Conservation (phyloP, 2,329 filamentous ascomycete genomes). For the Penicillium sp. region DNA sequence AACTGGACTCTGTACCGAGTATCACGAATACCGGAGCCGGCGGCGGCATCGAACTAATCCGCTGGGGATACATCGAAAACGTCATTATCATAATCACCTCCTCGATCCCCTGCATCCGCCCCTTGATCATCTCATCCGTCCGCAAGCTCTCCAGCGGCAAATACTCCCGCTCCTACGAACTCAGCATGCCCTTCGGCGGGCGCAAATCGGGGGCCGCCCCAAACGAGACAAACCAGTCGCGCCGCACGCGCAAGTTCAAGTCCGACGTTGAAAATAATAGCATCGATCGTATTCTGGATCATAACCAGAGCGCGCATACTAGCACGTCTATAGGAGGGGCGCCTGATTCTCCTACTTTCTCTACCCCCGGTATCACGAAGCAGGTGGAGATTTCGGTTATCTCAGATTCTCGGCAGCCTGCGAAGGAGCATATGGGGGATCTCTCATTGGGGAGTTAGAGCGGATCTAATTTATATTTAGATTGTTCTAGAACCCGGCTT, state of each 20-base stretch:
- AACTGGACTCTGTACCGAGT: constrained; percentile 26
- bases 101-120: constrained; percentile 33
- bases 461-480: not conserved
- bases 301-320: constrained; percentile 11
- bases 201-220: constrained; percentile 13
- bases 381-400: constrained; percentile 30
- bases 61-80: constrained; percentile 34
- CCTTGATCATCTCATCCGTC: constrained; percentile 32
- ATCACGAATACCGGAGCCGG: constrained; percentile 29
- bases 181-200: constrained; percentile 25
- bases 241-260: constrained; percentile 13
- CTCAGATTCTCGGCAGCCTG: constrained; percentile 4
- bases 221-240: constrained; percentile 21
- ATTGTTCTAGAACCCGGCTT: not conserved
- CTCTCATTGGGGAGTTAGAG: not conserved
- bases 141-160: constrained; percentile 31
- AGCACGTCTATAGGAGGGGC: constrained; percentile 13
- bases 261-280: constrained; percentile 24
- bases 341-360: constrained; percentile 9
- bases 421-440: not conserved
- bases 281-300: constrained; percentile 28
- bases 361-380: constrained; percentile 28
- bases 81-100: constrained; percentile 34
- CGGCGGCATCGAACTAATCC: constrained; percentile 29
- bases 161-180: constrained; percentile 30